These are phyloP conservation scores for Penicillium occitanis DNA, from an alignment of 2,329 filamentous ascomycete genomes.

Conservation along the genomic window DNA sequence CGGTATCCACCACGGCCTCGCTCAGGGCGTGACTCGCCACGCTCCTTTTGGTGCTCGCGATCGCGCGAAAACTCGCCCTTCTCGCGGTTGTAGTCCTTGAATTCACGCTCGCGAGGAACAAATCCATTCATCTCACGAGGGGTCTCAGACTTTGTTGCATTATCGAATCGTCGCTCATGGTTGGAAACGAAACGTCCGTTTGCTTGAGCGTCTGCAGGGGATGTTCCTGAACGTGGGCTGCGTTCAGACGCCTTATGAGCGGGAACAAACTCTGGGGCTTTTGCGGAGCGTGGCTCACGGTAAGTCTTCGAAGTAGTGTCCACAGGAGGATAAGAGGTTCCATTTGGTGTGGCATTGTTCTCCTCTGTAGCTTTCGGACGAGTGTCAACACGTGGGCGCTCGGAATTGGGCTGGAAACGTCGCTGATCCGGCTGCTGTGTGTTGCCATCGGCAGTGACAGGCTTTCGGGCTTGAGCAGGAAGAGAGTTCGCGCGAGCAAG, in stretches of 20 bases:
- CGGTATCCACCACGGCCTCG: conserved; percentile 43
- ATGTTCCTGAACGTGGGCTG: conserved; percentile 30
- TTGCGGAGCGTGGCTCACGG: conserved; percentile 38
- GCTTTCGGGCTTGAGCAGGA: conserved; percentile 39
- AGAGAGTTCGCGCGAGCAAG: conserved; percentile 41
- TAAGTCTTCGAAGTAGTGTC: conserved; percentile 35
- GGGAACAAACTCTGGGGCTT: conserved; percentile 32
- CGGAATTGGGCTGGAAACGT: conserved; percentile 33
- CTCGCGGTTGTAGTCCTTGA: conserved; percentile 25
- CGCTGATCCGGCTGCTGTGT: conserved; percentile 32
- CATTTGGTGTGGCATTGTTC: conserved; percentile 26
- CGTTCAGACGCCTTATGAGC: conserved; percentile 31
- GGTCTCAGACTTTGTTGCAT: conserved; percentile 40
- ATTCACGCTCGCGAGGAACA: conserved; percentile 19
- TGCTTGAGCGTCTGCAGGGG: conserved; percentile 36
- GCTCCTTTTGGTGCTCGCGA: conserved; percentile 39
- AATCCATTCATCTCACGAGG: conserved; percentile 32
- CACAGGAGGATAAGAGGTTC: conserved; percentile 31
- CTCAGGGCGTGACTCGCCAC: conserved; percentile 38
- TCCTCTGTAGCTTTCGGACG: conserved; percentile 36
- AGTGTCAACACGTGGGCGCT: conserved; percentile 31
- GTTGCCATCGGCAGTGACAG: conserved; percentile 36
- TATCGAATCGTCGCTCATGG: conserved; percentile 41
- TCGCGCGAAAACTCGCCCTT: conserved; percentile 35
- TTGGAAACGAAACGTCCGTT: conserved; percentile 30